phyloP scores from a whole-genome alignment of 306 rosid genomes.

The Lathyrus oleraceus region DNA sequence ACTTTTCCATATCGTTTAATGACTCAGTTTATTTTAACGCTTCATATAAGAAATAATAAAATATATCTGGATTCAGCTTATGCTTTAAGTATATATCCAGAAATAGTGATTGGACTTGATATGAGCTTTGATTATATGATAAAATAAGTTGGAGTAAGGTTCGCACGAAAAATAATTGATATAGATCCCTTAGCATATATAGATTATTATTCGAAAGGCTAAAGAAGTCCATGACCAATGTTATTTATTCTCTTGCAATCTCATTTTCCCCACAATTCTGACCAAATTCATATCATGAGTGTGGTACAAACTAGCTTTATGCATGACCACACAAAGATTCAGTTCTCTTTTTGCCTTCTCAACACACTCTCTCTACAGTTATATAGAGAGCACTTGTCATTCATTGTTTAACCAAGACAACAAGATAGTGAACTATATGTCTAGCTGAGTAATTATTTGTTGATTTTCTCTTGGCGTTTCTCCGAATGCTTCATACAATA shows the following conservation, averaged over 20 bases:
- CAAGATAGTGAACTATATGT: background rate
- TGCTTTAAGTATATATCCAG: too few relatives aligned
- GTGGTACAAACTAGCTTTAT: background rate
- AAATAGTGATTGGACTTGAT: too few relatives aligned
- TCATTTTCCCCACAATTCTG: background rate
- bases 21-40: too few relatives aligned
- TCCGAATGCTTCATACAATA: background rate
- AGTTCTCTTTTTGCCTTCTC: background rate
- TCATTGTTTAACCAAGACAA: background rate
- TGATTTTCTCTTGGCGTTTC: background rate
- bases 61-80: too few relatives aligned
- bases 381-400: background rate
- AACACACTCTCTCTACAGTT: background rate
- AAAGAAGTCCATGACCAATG: too few relatives aligned
- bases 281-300: conserved; percentile 14
- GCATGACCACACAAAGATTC: background rate
- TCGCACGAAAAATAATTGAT: too few relatives aligned
- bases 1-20: too few relatives aligned
- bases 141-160: too few relatives aligned
- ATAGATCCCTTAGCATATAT: too few relatives aligned
- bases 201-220: too few relatives aligned
- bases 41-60: too few relatives aligned
- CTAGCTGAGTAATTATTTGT: background rate
- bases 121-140: too few relatives aligned
- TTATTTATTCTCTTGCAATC: background rate